These are phyloP conservation scores for Lentinula boryana DNA, from an alignment of 768 basidiomycete species.

Conservation along the genomic window DNA sequence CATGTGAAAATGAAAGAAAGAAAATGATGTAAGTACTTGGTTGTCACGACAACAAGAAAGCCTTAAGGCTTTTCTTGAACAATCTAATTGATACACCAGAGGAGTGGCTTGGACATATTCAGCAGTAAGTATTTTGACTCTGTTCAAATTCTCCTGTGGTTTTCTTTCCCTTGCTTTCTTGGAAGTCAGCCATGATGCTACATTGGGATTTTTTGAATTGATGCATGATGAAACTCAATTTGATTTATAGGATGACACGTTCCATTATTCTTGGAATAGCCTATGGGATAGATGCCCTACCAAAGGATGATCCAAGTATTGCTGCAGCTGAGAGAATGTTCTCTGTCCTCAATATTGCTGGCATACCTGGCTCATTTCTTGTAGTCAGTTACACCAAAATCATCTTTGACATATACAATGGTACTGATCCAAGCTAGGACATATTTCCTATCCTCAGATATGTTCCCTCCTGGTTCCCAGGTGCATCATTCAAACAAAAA, in stretches of 20 bases:
- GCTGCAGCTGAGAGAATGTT: conserved; percentile 32
- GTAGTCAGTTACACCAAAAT: conserved; percentile 22
- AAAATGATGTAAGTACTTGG: too few relatives aligned
- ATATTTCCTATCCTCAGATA: neutral
- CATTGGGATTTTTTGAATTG: too few relatives aligned
- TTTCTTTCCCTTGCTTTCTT: too few relatives aligned
- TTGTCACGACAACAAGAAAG: too few relatives aligned
- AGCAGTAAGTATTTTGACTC: neutral
- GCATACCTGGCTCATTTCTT: conserved; percentile 35
- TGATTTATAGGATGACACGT: conserved; percentile 28
- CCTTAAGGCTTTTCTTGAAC: neutral
- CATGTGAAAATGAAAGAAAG: too few relatives aligned
- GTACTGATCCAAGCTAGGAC: neutral
- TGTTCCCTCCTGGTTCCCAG: conserved; percentile 2
- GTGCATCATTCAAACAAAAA: conserved; percentile 2
- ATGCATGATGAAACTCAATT: neutral
- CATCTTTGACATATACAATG: too few relatives aligned
- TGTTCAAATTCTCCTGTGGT: neutral
- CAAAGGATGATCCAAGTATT: conserved; percentile 38
- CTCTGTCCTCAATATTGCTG: conserved; percentile 24
- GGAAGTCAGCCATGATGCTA: too few relatives aligned
- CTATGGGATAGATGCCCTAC: conserved; percentile 38
- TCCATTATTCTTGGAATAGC: conserved; percentile 34
- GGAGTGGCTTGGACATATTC: neutral
- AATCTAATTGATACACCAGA: neutral